Evolutionary conservation across 2,329 filamentous ascomycete genomes (phyloP), one percentile per base, ranked within the genome.

Genomic region (Colletotrichum salicis): DNA sequence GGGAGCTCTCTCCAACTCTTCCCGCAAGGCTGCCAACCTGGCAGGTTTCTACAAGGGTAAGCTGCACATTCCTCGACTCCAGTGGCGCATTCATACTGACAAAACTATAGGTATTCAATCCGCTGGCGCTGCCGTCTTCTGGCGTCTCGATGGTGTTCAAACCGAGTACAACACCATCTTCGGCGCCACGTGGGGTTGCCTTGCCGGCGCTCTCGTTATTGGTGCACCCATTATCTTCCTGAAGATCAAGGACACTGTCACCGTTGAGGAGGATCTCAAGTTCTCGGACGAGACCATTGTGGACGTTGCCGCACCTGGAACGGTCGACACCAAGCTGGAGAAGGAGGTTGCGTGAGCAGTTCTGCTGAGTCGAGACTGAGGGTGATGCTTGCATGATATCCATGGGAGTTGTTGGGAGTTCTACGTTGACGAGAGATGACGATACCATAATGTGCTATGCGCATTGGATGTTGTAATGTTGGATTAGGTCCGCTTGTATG

Each of bases 1-100:
- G 93, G 96, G 96, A 62, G 90, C 95, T 8, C 87, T 98, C 55
- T 95, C 94, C 79, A 98, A 98, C 89, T 97, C 96, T 74, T 91
- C 93, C 72, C 94, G 95, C 81, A 96, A 95, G 82, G 89, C 96
- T 33, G 95, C 96, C 84, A 97, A 98, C 86, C 93, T 96, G 78
- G 93, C 94, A 54, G 95, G 94, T 74, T 95, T 93, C 86, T 96
- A 96, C 88, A 96, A 96, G 75, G 79, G 85, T 74, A 31, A 73
- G 24, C 79, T 78, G 7, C 19, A 4, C 24, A n/a, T 8, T 19
- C 31, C 19, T 15, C 5, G 0, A 51, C 15, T 15, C 22, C 5
- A 41, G 8, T 33, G 45, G 22, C 11, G 7, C 31, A 4, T 19
- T 31, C 13, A 22, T 51, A n/a, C 75, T 80, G 78, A 71, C 54